Base-by-base conservation (phyloP, 2,329 filamentous ascomycete species). In the Calonectria pteridis region DNA sequence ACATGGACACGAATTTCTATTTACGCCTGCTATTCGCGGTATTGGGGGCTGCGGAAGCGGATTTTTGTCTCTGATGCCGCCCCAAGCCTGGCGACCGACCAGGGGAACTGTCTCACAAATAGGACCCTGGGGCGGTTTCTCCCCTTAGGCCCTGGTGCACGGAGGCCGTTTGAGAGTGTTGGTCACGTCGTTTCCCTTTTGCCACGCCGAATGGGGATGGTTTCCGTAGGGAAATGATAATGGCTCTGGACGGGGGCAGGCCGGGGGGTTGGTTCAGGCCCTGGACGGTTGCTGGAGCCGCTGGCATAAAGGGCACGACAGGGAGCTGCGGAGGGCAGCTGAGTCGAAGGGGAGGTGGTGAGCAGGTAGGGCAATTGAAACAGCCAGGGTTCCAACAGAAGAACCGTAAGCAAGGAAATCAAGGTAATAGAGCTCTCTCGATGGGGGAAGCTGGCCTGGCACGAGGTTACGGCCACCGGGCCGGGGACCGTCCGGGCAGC, bases 41-140 rank as follows among this genome's bases (percentile, higher is more conserved):
- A 66, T 46, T 55, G 72, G 49, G 37, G 37, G 64, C 55, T 16
- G 78, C 78, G 77, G 76, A 73, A 72, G 76, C 73, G 70, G 73
- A 40, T 49, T 79, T 74, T 77, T 68, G 78, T 79, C 78, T 80
- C 71, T 75, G 67, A 79, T 67, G 75, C 74, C 63, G 72, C 74
- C 69, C 69, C 76, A 72, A 72, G 75, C 73, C 71, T 63, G 70
- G 72, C 65, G 62, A 69, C 49, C 49, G 66, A 59, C 66, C 66
- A 51, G 70, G 71, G 55, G 66, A 67, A 50, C 71, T 80, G 78
- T 80, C 78, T 80, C 75, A 79, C 74, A 76, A 74, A 28, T 72
- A 76, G 78, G 73, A 73, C 76, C 77, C 78, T 74, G 78, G 76
- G 50, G 77, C 78, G 76, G 70, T 70, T 67, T 26, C 18, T 29